These are phyloP conservation scores for Chernovozyma sophiae-reginae DNA, from an alignment of 1,139 yeast species.

Conservation along the genomic window DNA sequence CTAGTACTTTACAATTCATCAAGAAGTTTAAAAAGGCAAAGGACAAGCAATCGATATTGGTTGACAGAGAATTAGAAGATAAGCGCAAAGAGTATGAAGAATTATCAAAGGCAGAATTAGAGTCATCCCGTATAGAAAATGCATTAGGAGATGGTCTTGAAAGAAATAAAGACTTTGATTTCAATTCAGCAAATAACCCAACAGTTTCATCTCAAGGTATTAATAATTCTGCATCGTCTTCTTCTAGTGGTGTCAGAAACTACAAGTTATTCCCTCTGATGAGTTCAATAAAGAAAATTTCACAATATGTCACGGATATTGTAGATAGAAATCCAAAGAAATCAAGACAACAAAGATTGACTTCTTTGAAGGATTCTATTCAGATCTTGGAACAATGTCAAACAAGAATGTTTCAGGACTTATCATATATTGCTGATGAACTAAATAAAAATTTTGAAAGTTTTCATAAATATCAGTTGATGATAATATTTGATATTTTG, in stretches of 20 bases:
- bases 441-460: constrained; percentile 46
- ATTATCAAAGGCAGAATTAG: constrained; percentile 37
- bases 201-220: not conserved
- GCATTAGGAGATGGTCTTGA: constrained; percentile 25
- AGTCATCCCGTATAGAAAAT: constrained; percentile 33
- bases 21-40: constrained; percentile 69
- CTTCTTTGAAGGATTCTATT: constrained; percentile 49
- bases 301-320: constrained; percentile 62
- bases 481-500: constrained; percentile 37
- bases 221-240: not conserved
- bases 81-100: constrained; percentile 42
- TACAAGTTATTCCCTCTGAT: constrained; percentile 24
- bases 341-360: constrained; percentile 55
- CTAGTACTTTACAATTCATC: constrained; percentile 62
- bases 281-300: constrained; percentile 47
- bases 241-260: constrained; percentile 8
- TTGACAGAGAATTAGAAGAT: constrained; percentile 50
- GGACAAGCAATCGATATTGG: constrained; percentile 57
- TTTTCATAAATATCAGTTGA: constrained; percentile 51
- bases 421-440: constrained; percentile 49
- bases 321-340: constrained; percentile 70
- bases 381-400: constrained; percentile 54
- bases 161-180: constrained; percentile 28
- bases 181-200: constrained; percentile 14
- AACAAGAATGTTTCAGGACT: constrained; percentile 52